Evolutionary conservation across 257 asterid species (phyloP).

Genomic region (Cynanchum wilfordii): DNA sequence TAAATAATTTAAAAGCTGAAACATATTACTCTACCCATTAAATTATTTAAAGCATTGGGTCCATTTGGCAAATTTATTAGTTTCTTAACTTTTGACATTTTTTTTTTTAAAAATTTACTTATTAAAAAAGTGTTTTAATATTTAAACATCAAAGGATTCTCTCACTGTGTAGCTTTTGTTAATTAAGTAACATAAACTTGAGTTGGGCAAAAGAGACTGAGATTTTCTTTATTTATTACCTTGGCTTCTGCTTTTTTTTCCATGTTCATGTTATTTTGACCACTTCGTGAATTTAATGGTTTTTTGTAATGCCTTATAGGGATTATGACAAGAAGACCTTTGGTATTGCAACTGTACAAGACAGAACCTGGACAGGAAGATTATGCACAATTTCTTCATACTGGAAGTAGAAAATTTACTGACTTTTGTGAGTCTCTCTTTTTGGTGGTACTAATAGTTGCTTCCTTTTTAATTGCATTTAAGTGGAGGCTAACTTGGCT

Average conservation of each 20-base stretch:
- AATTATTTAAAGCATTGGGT: neutral
- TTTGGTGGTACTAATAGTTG: neutral
- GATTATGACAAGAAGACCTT: conserved; percentile 46
- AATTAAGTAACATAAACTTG: neutral
- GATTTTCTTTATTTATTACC: neutral
- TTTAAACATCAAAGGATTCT: neutral
- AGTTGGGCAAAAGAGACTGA: neutral
- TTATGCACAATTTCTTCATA: conserved; percentile 39
- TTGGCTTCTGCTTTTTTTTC: neutral
- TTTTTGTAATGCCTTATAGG: conserved; percentile 20
- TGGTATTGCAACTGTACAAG: conserved; percentile 38
- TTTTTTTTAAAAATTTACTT: no score
- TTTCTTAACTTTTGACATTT: no score
- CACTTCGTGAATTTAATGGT: neutral
- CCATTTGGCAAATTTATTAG: neutral
- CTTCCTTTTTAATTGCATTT: neutral
- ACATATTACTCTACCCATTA: neutral
- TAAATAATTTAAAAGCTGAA: neutral
- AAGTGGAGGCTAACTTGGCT: neutral
- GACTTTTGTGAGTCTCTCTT: conserved; percentile 31
- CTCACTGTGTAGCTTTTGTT: neutral
- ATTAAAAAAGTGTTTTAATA: no score
- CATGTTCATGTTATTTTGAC: neutral
- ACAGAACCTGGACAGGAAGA: conserved; percentile 31
- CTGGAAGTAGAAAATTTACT: conserved; percentile 28